phyloP scores from a whole-genome alignment of 2,329 filamentous ascomycete species.

The Colletotrichum orchidophilum region DNA sequence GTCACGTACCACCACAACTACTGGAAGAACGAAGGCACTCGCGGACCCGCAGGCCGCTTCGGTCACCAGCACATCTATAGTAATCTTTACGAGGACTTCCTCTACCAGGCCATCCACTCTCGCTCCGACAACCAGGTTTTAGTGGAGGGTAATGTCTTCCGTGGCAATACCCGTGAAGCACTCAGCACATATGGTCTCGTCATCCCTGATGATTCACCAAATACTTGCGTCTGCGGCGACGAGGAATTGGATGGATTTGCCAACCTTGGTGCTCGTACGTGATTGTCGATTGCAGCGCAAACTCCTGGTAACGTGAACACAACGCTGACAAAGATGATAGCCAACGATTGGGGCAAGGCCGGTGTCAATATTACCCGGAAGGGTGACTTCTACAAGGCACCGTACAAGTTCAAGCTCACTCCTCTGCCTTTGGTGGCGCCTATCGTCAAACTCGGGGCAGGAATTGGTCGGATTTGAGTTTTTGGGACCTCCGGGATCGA shows the following conservation, averaged over 20 bases:
- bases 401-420: conserved; percentile 59
- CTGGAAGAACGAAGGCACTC: conserved; percentile 55
- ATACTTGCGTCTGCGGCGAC: conserved; percentile 62
- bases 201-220: conserved; percentile 63
- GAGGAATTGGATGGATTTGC: conserved; percentile 63
- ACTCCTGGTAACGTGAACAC: no score
- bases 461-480: conserved; percentile 52
- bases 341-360: conserved; percentile 58
- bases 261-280: conserved; percentile 61
- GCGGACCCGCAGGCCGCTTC: conserved; percentile 58
- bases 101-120: conserved; percentile 59
- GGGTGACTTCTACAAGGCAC: conserved; percentile 58
- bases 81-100: conserved; percentile 57
- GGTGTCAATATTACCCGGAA: conserved; percentile 61
- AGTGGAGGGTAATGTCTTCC: conserved; percentile 59
- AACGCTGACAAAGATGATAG: conserved; percentile 34
- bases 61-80: conserved; percentile 60
- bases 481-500: no score
- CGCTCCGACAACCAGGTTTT: conserved; percentile 59
- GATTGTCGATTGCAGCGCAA: no score
- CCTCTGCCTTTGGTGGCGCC: conserved; percentile 51
- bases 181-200: conserved; percentile 64
- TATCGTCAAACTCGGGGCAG: conserved; percentile 53
- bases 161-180: conserved; percentile 56
- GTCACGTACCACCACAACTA: conserved; percentile 62